phyloP scores from a whole-genome alignment of 2,329 filamentous ascomycete genomes.

The Neofusicoccum sp. region DNA sequence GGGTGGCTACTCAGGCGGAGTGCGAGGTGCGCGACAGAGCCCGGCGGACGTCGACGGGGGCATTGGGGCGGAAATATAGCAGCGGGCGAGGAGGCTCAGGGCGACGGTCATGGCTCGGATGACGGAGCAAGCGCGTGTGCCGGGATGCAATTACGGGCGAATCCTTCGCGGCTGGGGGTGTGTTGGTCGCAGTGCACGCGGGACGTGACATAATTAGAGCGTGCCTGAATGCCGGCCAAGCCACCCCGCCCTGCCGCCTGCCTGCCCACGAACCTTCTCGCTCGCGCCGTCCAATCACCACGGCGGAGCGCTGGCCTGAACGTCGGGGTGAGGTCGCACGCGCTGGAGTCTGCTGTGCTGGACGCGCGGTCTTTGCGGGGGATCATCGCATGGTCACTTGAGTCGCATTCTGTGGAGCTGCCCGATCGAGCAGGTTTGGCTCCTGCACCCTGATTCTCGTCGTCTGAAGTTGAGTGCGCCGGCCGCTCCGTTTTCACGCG shows the following conservation, averaged over 20 bases:
- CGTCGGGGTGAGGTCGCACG: background rate
- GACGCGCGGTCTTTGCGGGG: constrained; percentile 4
- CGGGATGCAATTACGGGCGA: background rate
- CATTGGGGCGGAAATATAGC: background rate
- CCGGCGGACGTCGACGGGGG: background rate
- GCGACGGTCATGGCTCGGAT: too few relatives aligned
- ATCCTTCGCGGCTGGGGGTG: background rate
- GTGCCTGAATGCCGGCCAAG: background rate
- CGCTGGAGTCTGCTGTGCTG: background rate
- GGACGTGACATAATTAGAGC: background rate
- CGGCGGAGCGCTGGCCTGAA: background rate
- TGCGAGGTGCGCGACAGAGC: background rate
- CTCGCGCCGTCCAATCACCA: background rate
- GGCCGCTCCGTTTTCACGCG: background rate
- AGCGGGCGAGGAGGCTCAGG: background rate
- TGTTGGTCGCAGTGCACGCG: background rate
- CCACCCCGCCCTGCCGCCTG: background rate
- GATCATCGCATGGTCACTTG: background rate
- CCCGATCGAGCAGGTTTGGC: background rate
- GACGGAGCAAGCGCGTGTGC: background rate
- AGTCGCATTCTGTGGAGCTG: background rate
- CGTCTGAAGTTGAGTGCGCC: background rate
- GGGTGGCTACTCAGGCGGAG: background rate
- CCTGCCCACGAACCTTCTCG: background rate
- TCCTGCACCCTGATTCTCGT: background rate